Percentiles rank a stretch among this genome's conserved stretches.
phyloP scores from a whole-genome alignment of 139 green algal species.

The Chlamydomonas incerta region DNA sequence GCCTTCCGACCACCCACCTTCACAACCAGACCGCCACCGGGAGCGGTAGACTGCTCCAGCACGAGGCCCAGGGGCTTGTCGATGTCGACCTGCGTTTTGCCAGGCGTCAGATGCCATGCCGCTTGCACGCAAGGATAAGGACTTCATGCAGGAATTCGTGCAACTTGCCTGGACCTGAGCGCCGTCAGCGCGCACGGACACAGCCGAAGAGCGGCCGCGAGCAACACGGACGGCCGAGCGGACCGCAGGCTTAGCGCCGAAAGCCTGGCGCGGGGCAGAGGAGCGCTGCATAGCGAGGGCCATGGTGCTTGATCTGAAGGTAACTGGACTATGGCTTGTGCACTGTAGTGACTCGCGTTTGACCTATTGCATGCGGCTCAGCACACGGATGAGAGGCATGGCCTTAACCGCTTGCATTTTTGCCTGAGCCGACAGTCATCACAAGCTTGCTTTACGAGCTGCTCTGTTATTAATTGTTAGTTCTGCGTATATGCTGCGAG shows the following conservation, averaged over 20 bases:
- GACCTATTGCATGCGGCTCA: too few relatives aligned
- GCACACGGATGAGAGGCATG: too few relatives aligned
- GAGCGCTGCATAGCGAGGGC: conserved; percentile 14
- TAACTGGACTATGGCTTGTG: neutral
- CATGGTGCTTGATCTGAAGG: neutral
- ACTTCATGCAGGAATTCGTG: neutral
- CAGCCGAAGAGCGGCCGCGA: conserved; percentile 4
- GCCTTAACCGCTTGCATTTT: too few relatives aligned
- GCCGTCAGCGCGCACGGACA: conserved; percentile 25
- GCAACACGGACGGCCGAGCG: neutral
- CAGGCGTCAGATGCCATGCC: neutral
- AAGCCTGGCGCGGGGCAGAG: neutral
- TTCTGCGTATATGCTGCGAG: too few relatives aligned
- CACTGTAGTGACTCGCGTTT: too few relatives aligned
- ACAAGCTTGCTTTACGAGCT: too few relatives aligned
- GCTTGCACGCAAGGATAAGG: neutral
- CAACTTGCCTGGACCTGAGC: conserved; percentile 18
- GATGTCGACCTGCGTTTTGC: conserved; percentile 77
- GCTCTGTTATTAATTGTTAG: too few relatives aligned
- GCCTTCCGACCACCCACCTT: conserved; percentile 63
- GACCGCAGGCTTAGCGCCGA: conserved; percentile 7
- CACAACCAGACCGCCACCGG: conserved; percentile 82
- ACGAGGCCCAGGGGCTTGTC: conserved; percentile 92
- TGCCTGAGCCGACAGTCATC: too few relatives aligned
- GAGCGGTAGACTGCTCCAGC: conserved; percentile 71